Evolutionary conservation across 306 rosid species (phyloP).

Genomic region (Cercis canadensis): DNA sequence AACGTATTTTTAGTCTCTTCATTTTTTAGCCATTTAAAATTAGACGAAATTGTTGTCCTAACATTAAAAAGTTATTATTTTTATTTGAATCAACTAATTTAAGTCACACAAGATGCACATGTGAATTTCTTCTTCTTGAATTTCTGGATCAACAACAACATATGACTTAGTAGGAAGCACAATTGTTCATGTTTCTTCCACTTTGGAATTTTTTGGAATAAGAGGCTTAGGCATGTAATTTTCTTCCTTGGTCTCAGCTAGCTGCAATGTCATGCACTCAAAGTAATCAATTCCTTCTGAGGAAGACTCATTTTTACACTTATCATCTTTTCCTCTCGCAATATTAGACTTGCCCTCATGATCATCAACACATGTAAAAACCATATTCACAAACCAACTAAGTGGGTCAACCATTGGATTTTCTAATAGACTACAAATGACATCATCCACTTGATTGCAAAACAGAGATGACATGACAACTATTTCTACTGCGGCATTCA

Average conservation of each 20-base stretch:
- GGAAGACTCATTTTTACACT: conserved; percentile 48
- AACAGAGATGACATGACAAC: conserved; percentile 65
- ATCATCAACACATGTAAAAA: conserved; percentile 53
- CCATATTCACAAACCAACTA: conserved; percentile 82
- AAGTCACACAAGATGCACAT: too few relatives aligned
- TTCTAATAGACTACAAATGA: conserved; percentile 50
- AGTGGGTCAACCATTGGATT: conserved; percentile 53
- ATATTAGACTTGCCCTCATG: conserved; percentile 42
- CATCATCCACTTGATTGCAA: conserved; percentile 47
- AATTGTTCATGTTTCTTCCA: conserved; percentile 66
- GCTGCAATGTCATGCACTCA: conserved; percentile 78
- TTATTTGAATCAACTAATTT: too few relatives aligned
- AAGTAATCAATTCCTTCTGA: conserved; percentile 73
- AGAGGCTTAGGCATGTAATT: conserved; percentile 90
- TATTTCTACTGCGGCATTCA: conserved; percentile 79
- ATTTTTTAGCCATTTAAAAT: too few relatives aligned
- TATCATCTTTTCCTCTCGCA: conserved; percentile 39
- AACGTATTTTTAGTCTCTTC: too few relatives aligned
- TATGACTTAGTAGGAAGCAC: conserved; percentile 50
- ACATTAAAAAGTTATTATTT: too few relatives aligned
- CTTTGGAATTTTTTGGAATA: conserved; percentile 68
- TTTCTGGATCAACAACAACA: too few relatives aligned
- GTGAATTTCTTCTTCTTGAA: too few relatives aligned
- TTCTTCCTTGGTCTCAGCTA: conserved; percentile 71
- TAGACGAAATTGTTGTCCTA: too few relatives aligned